phyloP scores from a whole-genome alignment of 176 grass and related monocot genomes.

The Juncus effusus region DNA sequence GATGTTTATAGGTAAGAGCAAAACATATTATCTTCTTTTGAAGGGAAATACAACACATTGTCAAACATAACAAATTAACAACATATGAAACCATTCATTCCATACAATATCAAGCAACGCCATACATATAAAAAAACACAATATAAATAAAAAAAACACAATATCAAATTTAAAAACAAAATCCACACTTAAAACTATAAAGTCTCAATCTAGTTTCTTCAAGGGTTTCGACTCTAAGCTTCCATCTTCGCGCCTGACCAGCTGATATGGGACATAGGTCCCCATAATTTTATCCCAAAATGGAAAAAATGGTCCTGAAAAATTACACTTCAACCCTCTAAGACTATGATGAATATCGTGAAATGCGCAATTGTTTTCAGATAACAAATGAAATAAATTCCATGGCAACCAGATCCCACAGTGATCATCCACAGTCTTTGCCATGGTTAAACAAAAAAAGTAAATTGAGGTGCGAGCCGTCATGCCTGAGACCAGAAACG shows the following conservation, averaged over 20 bases:
- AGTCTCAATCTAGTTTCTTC: slow-evolving; percentile 19
- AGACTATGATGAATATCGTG: slow-evolving; percentile 25
- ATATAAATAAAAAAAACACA: no score
- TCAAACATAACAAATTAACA: no score
- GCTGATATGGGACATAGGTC: slow-evolving; percentile 19
- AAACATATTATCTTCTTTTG: no score
- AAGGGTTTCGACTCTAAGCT: slow-evolving; percentile 14
- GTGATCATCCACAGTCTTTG: slow-evolving; percentile 18
- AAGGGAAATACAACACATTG: no score
- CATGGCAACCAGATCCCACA: slow-evolving; percentile 16
- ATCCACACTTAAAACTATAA: no score
- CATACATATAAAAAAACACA: no score
- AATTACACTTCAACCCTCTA: slow-evolving; percentile 24
- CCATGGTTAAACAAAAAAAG: slow-evolving; percentile 14
- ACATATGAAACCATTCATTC: no score
- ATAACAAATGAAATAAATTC: slow-evolving; percentile 7
- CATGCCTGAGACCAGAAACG: slow-evolving; percentile 29
- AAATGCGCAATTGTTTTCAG: slow-evolving; percentile 10
- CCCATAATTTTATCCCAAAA: slow-evolving; percentile 33
- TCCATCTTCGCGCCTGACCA: slow-evolving; percentile 24
- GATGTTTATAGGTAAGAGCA: no score
- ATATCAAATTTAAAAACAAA: no score
- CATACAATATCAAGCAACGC: no score
- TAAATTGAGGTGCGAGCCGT: slow-evolving; percentile 5
- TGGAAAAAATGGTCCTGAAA: slow-evolving; percentile 6